These are phyloP conservation scores for Cordyceps tenuipes DNA, from an alignment of 2,329 filamentous ascomycete species.

Conservation along the genomic window DNA sequence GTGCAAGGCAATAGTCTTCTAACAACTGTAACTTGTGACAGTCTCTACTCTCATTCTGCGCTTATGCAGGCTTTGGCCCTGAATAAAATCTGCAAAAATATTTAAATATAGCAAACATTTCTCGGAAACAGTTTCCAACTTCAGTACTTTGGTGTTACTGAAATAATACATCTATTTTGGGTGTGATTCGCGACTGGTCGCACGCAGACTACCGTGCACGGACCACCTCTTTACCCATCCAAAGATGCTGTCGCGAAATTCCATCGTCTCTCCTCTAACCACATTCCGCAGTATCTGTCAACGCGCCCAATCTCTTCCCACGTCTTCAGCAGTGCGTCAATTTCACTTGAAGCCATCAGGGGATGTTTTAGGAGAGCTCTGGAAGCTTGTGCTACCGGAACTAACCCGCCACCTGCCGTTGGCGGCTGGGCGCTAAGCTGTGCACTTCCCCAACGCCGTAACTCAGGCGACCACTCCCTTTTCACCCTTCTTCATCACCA, in stretches of 20 bases:
- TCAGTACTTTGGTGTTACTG: not conserved
- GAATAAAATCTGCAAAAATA: not conserved
- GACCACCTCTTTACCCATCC: slow-evolving; percentile 7
- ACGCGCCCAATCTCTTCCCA: not conserved
- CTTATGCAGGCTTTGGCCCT: not conserved
- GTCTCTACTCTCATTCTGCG: not conserved
- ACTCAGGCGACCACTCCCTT: not conserved
- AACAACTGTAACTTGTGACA: not conserved
- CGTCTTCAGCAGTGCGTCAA: not conserved
- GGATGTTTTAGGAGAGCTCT: not conserved
- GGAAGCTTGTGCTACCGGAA: not conserved
- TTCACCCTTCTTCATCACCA: not conserved
- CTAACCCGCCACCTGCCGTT: not conserved
- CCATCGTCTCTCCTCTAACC: slow-evolving; percentile 2
- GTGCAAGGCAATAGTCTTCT: not conserved
- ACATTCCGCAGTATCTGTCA: slow-evolving; percentile 7
- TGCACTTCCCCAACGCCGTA: not conserved
- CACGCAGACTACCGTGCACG: slow-evolving; percentile 2
- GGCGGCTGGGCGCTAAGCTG: slow-evolving; percentile 6
- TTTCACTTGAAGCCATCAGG: not conserved
- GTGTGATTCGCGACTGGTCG: not conserved
- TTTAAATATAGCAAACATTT: not conserved
- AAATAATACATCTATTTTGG: not conserved
- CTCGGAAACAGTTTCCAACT: not conserved
- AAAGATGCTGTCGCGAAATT: slow-evolving; percentile 11